These are phyloP conservation scores for Setomelanomma holmii DNA, from an alignment of 2,329 filamentous ascomycete genomes.

Conservation along the genomic window DNA sequence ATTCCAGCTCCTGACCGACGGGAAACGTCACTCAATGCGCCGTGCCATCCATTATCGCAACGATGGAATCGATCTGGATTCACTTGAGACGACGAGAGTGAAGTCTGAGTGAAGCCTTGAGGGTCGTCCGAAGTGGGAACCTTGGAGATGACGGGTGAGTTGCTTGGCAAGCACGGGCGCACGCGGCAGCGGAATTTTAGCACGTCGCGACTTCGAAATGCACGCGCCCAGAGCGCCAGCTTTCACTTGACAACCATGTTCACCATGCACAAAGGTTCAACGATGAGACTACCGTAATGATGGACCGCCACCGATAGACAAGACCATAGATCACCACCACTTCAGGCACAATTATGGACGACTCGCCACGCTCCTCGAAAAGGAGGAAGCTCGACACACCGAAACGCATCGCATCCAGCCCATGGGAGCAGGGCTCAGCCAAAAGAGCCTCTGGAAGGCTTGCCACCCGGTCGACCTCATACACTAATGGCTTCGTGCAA, in stretches of 20 bases:
- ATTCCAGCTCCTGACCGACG: constrained; percentile 3
- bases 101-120: not conserved
- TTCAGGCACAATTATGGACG: constrained; percentile 33
- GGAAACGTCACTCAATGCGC: constrained; percentile 1
- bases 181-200: constrained; percentile 16
- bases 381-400: constrained; percentile 45
- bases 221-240: constrained; percentile 18
- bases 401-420: constrained; percentile 28
- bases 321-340: not conserved
- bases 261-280: constrained; percentile 6
- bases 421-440: constrained; percentile 24
- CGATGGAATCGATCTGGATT: not conserved
- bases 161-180: constrained; percentile 14
- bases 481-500: constrained; percentile 18
- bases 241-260: constrained; percentile 5
- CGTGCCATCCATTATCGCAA: not conserved
- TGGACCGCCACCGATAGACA: not conserved
- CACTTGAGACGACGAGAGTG: not conserved
- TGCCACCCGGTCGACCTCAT: constrained; percentile 21
- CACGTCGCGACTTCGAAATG: constrained; percentile 24
- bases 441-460: constrained; percentile 31
- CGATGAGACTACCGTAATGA: not conserved
- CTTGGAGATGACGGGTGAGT: constrained; percentile 1
- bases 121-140: not conserved
- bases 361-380: constrained; percentile 45